Conservation (phyloP, 75 land plant genomes). For the Larix kaempferi region DNA sequence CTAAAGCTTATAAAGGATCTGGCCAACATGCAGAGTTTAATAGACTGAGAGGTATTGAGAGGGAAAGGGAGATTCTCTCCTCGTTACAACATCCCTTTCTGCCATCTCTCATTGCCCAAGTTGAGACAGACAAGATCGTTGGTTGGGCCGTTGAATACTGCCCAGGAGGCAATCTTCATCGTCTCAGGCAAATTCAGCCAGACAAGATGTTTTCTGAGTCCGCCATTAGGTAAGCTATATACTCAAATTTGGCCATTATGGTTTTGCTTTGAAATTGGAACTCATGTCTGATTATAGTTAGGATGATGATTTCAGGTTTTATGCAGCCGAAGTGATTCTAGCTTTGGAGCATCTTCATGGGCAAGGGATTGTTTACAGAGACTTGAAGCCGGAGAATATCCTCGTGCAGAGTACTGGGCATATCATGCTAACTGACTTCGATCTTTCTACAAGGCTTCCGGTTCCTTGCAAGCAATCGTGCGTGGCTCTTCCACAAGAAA, state of each 20-base stretch:
- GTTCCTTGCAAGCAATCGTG: conserved; percentile 7
- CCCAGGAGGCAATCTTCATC: conserved; percentile 78
- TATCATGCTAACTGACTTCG: conserved; percentile 70
- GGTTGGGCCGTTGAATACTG: conserved; percentile 76
- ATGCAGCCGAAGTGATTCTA: conserved; percentile 62
- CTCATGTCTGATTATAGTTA: neutral
- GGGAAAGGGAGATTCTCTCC: conserved; percentile 6
- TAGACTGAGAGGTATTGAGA: neutral
- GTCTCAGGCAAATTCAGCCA: conserved; percentile 63
- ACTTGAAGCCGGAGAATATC: conserved; percentile 77
- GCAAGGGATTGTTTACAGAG: conserved; percentile 61
- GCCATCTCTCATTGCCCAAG: conserved; percentile 49
- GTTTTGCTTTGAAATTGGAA: neutral
- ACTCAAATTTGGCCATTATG: neutral
- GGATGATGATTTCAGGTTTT: conserved; percentile 41
- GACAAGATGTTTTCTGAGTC: conserved; percentile 68
- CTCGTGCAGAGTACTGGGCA: conserved; percentile 59
- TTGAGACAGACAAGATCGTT: conserved; percentile 44
- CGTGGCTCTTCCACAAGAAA: neutral
- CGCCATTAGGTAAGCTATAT: conserved; percentile 28
- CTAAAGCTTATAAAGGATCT: neutral
- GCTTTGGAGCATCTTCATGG: conserved; percentile 64
- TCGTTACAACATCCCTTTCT: conserved; percentile 57
- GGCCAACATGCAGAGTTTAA: neutral
- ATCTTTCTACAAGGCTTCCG: conserved; percentile 50